A percentile compares a stretch with the other conserved stretches of the same genome.
phyloP scores from a whole-genome alignment of 2,329 filamentous ascomycete species.

The Cladosporium sphaerospermum region DNA sequence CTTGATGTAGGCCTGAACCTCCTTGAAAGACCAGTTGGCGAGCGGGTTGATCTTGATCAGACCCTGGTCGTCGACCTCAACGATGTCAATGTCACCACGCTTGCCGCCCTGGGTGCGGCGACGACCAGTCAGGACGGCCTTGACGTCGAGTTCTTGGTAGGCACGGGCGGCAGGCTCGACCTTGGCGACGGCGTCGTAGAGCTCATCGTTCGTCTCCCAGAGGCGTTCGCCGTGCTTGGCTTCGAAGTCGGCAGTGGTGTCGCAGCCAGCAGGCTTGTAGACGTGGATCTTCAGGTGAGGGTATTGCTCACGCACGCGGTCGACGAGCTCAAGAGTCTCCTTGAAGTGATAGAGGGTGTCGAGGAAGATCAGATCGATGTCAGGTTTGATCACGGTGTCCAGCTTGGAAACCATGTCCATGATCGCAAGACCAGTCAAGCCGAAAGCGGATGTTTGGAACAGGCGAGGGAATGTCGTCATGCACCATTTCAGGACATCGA shows the following conservation, averaged over 20 bases:
- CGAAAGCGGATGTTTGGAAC: slow-evolving; percentile 51
- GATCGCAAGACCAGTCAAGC: slow-evolving; percentile 46
- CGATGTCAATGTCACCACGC: slow-evolving; percentile 80
- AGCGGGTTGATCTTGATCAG: slow-evolving; percentile 97
- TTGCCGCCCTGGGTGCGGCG: slow-evolving; percentile 88
- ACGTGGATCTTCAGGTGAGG: slow-evolving; percentile 75
- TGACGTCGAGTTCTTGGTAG: slow-evolving; percentile 79
- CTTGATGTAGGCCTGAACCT: slow-evolving; percentile 82
- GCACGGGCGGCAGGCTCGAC: slow-evolving; percentile 92
- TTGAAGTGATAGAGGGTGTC: slow-evolving; percentile 50
- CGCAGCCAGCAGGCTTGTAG: slow-evolving; percentile 75
- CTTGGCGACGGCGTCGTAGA: slow-evolving; percentile 97
- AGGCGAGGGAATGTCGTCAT: slow-evolving; percentile 84
- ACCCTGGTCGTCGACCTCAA: slow-evolving; percentile 86
- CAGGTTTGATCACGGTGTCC: slow-evolving; percentile 51
- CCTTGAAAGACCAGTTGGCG: slow-evolving; percentile 85
- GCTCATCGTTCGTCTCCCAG: slow-evolving; percentile 78
- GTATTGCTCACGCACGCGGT: slow-evolving; percentile 70
- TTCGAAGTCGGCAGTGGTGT: slow-evolving; percentile 71
- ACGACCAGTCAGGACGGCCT: slow-evolving; percentile 86
- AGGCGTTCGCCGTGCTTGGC: slow-evolving; percentile 72
- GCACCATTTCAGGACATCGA: slow-evolving; percentile 89
- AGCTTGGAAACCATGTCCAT: slow-evolving; percentile 69
- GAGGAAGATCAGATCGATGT: slow-evolving; percentile 47
- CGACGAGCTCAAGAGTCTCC: slow-evolving; percentile 46